Evolutionary conservation across 2,329 filamentous ascomycete species (phyloP), one percentile per base, ranked within the genome.

Genomic region (Acephala macrosclerotiorum): DNA sequence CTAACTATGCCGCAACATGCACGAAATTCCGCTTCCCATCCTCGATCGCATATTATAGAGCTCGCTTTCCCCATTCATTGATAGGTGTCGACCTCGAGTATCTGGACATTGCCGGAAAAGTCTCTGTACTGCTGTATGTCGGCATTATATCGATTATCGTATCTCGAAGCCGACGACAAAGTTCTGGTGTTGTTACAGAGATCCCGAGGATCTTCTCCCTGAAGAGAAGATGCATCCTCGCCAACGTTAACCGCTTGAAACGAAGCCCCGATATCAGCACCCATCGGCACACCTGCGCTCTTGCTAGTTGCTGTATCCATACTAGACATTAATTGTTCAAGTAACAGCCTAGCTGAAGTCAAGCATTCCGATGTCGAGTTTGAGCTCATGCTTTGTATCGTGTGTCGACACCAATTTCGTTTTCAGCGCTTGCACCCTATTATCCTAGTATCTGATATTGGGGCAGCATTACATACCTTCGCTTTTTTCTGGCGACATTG

Each of bases 1-100:
- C 61, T 63, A 58, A 38, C 61, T 58, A 58, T 63, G 61, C 42
- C 55, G 61, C 42, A 58, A 36, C 25, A 58, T 58, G 60, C 61
- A 36, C 16, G 55, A 58, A 42, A 45, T 49, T 42, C 18, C 35
- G 38, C 9, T 38, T 26, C 9, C 40, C 40, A 25, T 53, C 53
- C 2, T 57, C 36, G 12, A 16, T 42, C 16, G 20, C 29, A 5
- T 58, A n/a, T n/a, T n/a, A n/a, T n/a, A n/a, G n/a, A n/a, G n/a
- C n/a, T n/a, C n/a, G n/a, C n/a, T n/a, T n/a, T n/a, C n/a, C n/a
- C n/a, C n/a, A n/a, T n/a, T n/a, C n/a, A n/a, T n/a, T n/a, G n/a
- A n/a, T n/a, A n/a, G n/a, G 29, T 9, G 4, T 33, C 29, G 29
- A 33, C 9, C 29, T 33, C 29, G 9, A 33, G 29, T 33, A 9